Conservation (phyloP, 257 asterid genomes). For the Pogostemon cablin region DNA sequence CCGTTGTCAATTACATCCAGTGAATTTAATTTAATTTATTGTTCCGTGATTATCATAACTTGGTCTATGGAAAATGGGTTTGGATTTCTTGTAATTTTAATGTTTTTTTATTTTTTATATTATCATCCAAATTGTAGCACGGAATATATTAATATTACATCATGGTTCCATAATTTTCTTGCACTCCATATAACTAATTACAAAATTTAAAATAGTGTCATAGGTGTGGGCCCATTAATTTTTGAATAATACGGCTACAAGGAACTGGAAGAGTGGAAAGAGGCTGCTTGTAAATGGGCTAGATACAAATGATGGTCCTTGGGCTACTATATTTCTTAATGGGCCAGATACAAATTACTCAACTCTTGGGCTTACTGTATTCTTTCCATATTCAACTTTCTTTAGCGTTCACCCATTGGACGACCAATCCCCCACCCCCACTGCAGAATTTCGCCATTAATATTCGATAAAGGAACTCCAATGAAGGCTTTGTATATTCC, state of each 20-base stretch:
- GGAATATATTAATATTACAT: background rate
- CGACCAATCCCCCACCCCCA: background rate
- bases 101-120: too few relatives aligned
- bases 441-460: constrained; percentile 24
- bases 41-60: background rate
- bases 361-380: too few relatives aligned
- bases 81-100: too few relatives aligned
- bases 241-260: background rate
- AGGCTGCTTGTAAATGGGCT: background rate
- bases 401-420: too few relatives aligned
- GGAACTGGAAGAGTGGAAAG: background rate
- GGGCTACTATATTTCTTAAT: too few relatives aligned
- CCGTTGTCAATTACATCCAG: background rate
- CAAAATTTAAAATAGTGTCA: too few relatives aligned
- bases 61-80: background rate
- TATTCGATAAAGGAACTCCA: constrained; percentile 13
- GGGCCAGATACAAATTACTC: too few relatives aligned
- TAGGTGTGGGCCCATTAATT: too few relatives aligned
- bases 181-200: background rate
- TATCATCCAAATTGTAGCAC: background rate
- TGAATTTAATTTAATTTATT: constrained; percentile 19
- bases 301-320: background rate
- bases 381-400: too few relatives aligned
- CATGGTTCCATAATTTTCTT: background rate
- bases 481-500: constrained; percentile 49